Base-by-base conservation (phyloP, 495 filamentous ascomycete genomes). In the Penicillium bialowiezense region DNA sequence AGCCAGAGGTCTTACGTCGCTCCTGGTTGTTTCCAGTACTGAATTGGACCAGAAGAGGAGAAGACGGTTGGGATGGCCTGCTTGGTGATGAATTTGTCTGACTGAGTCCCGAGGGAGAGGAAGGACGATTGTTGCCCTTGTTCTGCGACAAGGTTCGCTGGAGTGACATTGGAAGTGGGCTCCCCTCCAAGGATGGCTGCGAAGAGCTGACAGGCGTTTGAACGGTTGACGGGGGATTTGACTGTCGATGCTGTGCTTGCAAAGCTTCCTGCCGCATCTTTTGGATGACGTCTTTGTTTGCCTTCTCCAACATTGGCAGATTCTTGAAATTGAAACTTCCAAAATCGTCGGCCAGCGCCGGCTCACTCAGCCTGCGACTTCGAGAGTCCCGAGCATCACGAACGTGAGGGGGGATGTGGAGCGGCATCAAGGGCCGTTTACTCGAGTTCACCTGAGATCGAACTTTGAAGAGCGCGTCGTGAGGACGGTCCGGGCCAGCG, bases 251-350 rank as follows among this genome's bases (percentile, higher is more conserved):
- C 55, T 87, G 85, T 14, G 77, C 76, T 32, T 88, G 86, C 63
- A 91, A 73, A 24, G 89, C 91, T 62, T 97, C 92, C 20, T 90
- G 89, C 8, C 91, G 82, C 48, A 98, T 77, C 59, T 96, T 96
- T 59, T 97, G 91, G 31, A 98, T 93, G 34, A 97, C 89, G 63
- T 98, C 95, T 62, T 97, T 97, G 64, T 98, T 98, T 31, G 95
- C 93, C 64, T 96, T 97, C 62, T 97, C 92, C 15, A 98, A 77
- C 46, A 97, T 92, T 1, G 93, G 90, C 26, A 98, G 75, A 58
- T 98, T 98, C 71, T 97, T 98, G 77, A 95, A 98, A 26, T 90
- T 80, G 71, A 98, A 98, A 51, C 81, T 89, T 28, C 93, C 93
- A 73, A 98, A 98, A 64, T 98, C 93, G 67, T 97, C 95, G 0